phyloP scores from a whole-genome alignment of 441 rosid species.

The Capsella rubella region DNA sequence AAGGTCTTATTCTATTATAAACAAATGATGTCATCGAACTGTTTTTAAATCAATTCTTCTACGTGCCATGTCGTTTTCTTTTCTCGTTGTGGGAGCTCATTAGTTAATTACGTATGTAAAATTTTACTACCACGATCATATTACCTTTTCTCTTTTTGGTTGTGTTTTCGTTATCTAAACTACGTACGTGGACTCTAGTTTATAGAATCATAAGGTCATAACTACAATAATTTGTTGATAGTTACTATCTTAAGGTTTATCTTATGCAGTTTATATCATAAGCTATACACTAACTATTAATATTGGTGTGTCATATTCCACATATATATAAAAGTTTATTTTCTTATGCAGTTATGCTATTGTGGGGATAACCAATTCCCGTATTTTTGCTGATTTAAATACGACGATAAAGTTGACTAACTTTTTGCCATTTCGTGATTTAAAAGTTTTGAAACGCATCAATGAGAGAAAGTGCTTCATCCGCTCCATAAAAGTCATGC shows the following conservation, averaged over 20 bases:
- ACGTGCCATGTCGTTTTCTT: slow-evolving; percentile 11
- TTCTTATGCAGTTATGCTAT: background rate
- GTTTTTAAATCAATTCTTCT: background rate
- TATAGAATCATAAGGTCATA: too few relatives aligned
- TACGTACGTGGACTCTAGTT: too few relatives aligned
- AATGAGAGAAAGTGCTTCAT: slow-evolving; percentile 13
- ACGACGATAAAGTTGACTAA: background rate
- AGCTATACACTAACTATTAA: too few relatives aligned
- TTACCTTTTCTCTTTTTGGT: too few relatives aligned
- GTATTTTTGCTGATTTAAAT: background rate
- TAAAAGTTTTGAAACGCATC: background rate
- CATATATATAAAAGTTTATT: background rate
- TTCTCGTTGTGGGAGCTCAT: too few relatives aligned
- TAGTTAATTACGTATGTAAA: too few relatives aligned
- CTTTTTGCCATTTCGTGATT: slow-evolving; percentile 17
- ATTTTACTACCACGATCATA: too few relatives aligned
- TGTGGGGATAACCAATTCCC: slow-evolving; percentile 12
- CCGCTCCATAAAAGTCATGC: slow-evolving; percentile 18
- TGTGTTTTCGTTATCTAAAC: too few relatives aligned
- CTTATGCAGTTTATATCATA: too few relatives aligned
- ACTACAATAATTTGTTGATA: too few relatives aligned
- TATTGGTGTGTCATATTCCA: too few relatives aligned
- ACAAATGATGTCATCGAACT: background rate
- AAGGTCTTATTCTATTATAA: background rate
- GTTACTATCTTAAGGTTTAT: too few relatives aligned